Evolutionary conservation across 2,329 filamentous ascomycete genomes (phyloP), one percentile per base, ranked within the genome.

Genomic region (Colletotrichum incanum): DNA sequence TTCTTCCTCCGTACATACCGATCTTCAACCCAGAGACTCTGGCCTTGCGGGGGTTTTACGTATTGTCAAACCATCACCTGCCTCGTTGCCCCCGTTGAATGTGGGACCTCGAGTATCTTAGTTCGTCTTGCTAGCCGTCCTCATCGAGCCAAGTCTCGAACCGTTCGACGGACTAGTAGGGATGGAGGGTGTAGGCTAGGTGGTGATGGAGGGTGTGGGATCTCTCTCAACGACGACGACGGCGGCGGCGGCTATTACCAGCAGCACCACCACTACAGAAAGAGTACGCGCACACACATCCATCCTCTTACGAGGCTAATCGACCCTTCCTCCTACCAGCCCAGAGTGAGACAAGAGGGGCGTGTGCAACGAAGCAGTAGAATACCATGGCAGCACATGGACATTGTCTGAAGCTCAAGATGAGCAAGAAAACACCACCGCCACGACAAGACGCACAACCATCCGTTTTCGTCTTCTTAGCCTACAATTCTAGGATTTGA

Each of bases 81-180:
- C 60, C 54, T 69, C 49, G 28, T 52, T 55, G 37, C 55, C 67
- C 39, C 45, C 45, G 52, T 65, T 59, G 31, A 45, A n/a, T 47
- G 70, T 70, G 70, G 70, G 60, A 60, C 59, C 37, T 72, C 39
- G 60, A 59, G 31, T 49, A 60, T 65, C 60, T 60, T 62, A 60
- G 65, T 54, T 60, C 45, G 54, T 45, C 31, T 28, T 41, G 16
- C 62, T 72, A 60, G 60, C n/a, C 47, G 41, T 43, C 65, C 70
- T 65, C 60, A 72, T 72, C 39, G 47, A 72, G 70, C 54, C 59
- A 72, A 67, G 70, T 34, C 60, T 72, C 65, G 65, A 70, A 65
- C 70, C 65, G 54, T 72, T 70, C 65, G 47, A 60, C 55, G 31
- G 23, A 52, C 70, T 72, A 72, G 70, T 60, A 72, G 41, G 70